Conservation (phyloP, 2,329 filamentous ascomycete genomes). For the Ramularia endophylla region DNA sequence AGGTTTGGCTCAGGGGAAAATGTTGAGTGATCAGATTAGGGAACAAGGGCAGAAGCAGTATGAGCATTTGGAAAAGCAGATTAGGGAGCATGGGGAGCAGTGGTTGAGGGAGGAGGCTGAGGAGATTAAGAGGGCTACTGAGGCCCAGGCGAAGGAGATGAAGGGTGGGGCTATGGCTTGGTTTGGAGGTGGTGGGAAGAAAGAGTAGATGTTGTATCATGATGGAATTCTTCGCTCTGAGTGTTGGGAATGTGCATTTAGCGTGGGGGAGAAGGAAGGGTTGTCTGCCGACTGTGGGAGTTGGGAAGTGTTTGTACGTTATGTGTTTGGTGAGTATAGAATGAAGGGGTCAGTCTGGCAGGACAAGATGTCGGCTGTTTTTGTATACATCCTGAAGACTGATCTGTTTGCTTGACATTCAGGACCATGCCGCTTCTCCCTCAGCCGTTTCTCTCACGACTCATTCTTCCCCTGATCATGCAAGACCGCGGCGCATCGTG, state of each 20-base stretch:
- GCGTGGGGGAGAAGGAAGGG: too few species aligned
- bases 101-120: slow-evolving; percentile 93
- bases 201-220: slow-evolving; percentile 10
- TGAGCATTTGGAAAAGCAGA: slow-evolving; percentile 81
- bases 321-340: too few species aligned
- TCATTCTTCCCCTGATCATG: too few species aligned
- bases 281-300: too few species aligned
- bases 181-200: slow-evolving; percentile 38
- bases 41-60: slow-evolving; percentile 90
- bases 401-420: too few species aligned
- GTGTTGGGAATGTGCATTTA: background rate
- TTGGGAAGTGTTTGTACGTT: too few species aligned
- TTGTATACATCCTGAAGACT: too few species aligned
- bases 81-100: slow-evolving; percentile 86
- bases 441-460: too few species aligned
- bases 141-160: slow-evolving; percentile 90
- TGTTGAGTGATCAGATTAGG: slow-evolving; percentile 89
- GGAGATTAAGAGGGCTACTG: slow-evolving; percentile 79
- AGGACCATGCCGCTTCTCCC: too few species aligned
- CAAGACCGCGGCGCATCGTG: too few species aligned
- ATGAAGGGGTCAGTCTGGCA: too few species aligned
- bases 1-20: slow-evolving; percentile 86
- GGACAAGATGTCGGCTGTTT: too few species aligned
- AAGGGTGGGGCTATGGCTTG: slow-evolving; percentile 65
- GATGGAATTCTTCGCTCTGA: background rate